Conservation (phyloP, 129 eudicot species). For the Flaveria linearis region DNA sequence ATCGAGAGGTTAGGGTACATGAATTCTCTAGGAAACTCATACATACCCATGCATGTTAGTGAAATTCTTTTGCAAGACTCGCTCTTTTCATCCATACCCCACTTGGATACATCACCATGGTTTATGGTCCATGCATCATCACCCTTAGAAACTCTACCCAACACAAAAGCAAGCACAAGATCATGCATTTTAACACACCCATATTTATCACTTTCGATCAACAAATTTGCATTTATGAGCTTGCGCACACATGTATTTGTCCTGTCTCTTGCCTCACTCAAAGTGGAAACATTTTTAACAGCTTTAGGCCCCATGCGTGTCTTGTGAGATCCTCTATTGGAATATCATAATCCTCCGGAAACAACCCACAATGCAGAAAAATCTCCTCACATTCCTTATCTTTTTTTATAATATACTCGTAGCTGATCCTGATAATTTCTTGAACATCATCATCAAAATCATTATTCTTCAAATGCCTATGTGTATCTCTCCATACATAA, state of each 20-base stretch:
- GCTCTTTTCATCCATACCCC: neutral
- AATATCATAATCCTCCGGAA: constrained; percentile 3
- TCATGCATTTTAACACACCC: constrained; percentile 26
- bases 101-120: neutral
- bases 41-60: constrained; percentile 13
- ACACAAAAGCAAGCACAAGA: constrained; percentile 20
- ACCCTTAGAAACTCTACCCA: neutral
- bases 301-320: neutral
- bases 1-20: neutral
- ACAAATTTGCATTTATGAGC: constrained; percentile 13
- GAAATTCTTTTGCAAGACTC: constrained; percentile 12
- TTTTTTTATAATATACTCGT: neutral
- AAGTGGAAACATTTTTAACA: neutral
- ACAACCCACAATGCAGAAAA: constrained; percentile 20
- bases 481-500: neutral
- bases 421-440: constrained; percentile 12
- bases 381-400: neutral
- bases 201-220: neutral
- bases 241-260: neutral
- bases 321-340: neutral
- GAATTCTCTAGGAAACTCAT: neutral
- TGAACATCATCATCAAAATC: neutral
- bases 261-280: neutral
- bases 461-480: neutral
- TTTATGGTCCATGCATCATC: neutral